phyloP scores from a whole-genome alignment of 352 stramenopile genomes.

The Phytophthora parvispora region DNA sequence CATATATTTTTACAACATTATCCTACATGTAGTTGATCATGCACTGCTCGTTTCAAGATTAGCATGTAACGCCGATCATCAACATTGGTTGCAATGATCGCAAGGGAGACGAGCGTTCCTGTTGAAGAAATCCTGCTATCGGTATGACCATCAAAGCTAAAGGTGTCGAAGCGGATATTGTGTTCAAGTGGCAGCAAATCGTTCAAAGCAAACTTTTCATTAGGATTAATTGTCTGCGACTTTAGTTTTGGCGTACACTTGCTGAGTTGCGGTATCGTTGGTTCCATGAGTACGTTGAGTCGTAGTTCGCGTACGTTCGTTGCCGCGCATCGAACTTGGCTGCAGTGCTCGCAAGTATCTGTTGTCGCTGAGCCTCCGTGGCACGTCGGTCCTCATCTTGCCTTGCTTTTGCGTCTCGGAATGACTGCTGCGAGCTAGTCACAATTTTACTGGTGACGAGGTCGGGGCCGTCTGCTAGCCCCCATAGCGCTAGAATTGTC shows the following conservation, averaged over 20 bases:
- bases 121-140: no score
- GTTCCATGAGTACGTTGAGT: constrained; percentile 17
- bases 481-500: constrained; percentile 9
- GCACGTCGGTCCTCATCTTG: constrained; percentile 24
- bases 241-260: background rate
- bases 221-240: background rate
- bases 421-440: constrained; percentile 3
- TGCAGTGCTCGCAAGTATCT: constrained; percentile 6
- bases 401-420: constrained; percentile 11
- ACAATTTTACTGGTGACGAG: constrained; percentile 16
- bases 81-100: background rate
- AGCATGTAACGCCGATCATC: no score
- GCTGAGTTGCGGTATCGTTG: background rate
- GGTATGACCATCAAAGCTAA: no score
- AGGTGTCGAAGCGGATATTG: no score
- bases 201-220: background rate
- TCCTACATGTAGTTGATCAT: no score
- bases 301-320: constrained; percentile 25
- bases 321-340: constrained; percentile 19
- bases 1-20: background rate
- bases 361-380: constrained; percentile 7
- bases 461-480: constrained; percentile 4
- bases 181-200: background rate
- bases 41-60: no score
- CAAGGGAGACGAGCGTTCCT: no score